Evolutionary conservation across 371 early-diverging fungal genomes (phyloP), one percentile per base, ranked within the genome.

Genomic region (Zopfochytrium polystomum): DNA sequence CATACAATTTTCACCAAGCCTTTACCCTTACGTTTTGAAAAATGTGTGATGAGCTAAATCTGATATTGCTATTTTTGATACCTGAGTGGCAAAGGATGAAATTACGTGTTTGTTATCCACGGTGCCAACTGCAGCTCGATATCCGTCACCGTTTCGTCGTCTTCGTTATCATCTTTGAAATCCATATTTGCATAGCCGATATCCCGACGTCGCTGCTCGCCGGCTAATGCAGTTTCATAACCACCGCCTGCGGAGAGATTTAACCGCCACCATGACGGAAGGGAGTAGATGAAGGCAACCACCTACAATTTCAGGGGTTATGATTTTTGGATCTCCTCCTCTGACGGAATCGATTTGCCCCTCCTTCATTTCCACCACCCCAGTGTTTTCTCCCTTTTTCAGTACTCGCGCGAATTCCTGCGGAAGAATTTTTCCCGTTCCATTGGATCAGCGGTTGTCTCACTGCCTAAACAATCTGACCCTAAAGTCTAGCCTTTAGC

Each of bases 321-420:
- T 87, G 74, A 96, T 65, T 93, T 93, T 45, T 92, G 81, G 31
- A 99, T 69, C 35, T 96, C 96, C 55, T 99, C 96, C 74, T 99
- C 99, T 46, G 72, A 75, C 0, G 96, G 95, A 3, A 98, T 73
- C 2, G 85, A 78, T 11, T 86, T 80, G n/a, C 73, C 82, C n/a
- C 80, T 85, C 69, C 95, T 92, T 38, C 94, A 76, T 52, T 90
- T 87, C 97, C 97, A 99, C 67, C 90, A 89, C 20, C 93, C 93
- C 27, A n/a, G 90, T 90, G 32, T 94, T 93, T 61, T 88, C 89
- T 1, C 95, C 94, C 65, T 86, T 88, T 59, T 92, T 88, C 67
- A 91, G 87, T 65, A 88, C 92, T 73, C 98, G 96, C 35, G 93
- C 85, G 77, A 98, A 98, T 76, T 99, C 99, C 81, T 98, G 91